phyloP scores from a whole-genome alignment of 306 rosid species.

The Cucurbita maxima region DNA sequence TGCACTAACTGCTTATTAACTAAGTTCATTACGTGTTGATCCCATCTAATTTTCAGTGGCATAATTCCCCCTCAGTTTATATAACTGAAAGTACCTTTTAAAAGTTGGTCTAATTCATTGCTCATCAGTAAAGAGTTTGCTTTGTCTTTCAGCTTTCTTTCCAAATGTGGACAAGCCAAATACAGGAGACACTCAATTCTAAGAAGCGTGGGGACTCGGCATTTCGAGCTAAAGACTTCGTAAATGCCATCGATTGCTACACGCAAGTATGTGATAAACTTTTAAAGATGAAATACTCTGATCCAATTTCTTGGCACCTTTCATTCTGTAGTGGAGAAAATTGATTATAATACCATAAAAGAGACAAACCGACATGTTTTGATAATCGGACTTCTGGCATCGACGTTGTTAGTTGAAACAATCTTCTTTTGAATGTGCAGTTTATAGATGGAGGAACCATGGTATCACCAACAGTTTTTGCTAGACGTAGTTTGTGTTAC shows the following conservation, averaged over 20 bases:
- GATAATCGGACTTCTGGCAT: neutral
- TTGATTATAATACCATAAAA: neutral
- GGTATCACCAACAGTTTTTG: constrained; percentile 82
- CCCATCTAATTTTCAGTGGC: neutral
- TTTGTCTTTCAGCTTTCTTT: constrained; percentile 64
- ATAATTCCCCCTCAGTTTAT: neutral
- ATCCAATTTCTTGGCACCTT: neutral
- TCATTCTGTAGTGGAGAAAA: neutral
- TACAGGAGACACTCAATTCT: constrained; percentile 82
- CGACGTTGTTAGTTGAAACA: neutral
- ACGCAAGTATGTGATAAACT: constrained; percentile 51
- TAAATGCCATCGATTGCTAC: constrained; percentile 54
- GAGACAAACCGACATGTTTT: neutral
- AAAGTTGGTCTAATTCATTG: neutral
- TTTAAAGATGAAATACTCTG: neutral
- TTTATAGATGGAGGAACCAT: constrained; percentile 87
- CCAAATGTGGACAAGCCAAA: constrained; percentile 98
- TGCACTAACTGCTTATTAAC: neutral
- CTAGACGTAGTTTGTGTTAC: constrained; percentile 86
- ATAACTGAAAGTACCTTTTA: neutral
- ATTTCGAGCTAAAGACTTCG: constrained; percentile 66
- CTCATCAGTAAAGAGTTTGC: constrained; percentile 1
- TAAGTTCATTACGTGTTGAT: neutral
- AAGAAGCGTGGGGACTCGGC: constrained; percentile 87
- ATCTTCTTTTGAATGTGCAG: constrained; percentile 25